Base-by-base conservation (phyloP, 495 filamentous ascomycete species). In the Trichoderma virens region DNA sequence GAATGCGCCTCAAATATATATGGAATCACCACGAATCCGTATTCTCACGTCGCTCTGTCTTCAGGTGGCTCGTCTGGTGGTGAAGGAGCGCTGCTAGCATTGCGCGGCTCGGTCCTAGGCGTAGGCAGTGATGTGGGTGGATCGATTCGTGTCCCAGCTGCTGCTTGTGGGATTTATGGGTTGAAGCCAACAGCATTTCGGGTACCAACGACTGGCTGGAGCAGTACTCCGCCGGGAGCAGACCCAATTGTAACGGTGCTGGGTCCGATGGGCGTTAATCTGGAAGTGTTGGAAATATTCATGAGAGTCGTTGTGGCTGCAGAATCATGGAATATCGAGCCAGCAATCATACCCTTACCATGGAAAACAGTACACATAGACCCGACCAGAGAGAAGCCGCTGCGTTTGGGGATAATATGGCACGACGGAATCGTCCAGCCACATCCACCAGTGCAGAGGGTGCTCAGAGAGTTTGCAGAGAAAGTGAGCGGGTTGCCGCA, bases 111-210 rank as follows among this genome's bases (percentile, higher is more conserved):
- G 38, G 74, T 80, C 30, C 71, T 90, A 0, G 88, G 88, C 0
- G 84, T 91, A 54, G 88, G 87, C 0, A 87, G 83, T 1, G 88
- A 90, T 68, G 82, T 91, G 45, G 88, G 83, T 23, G 87, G 87
- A 5, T 88, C 84, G 4, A 87, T 90, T 65, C 78, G 87, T 0
- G 79, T 78, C 32, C 89, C 89, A 0, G 87, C 89, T 0, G 83
- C 82, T 25, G 79, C 85, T 61, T 81, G 84, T 65, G 87, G 85
- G 4, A 62, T 92, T 41, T 41, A 18, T 18, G 38, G 38, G 9
- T 5, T 41, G 8, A 41, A 41, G 38, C 38, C 38, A 41, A 89
- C 82, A 1, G 74, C 76, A 5, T 78, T 76, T 13, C 77, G 88
- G 28, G 73, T 90, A 5, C 88, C 89, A 1, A 75, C 76, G 41